Percentiles rank a stretch among this genome's conserved stretches.
Conservation (phyloP, 805 yeast genomes). For the Ogataea trehaloabstinens region DNA sequence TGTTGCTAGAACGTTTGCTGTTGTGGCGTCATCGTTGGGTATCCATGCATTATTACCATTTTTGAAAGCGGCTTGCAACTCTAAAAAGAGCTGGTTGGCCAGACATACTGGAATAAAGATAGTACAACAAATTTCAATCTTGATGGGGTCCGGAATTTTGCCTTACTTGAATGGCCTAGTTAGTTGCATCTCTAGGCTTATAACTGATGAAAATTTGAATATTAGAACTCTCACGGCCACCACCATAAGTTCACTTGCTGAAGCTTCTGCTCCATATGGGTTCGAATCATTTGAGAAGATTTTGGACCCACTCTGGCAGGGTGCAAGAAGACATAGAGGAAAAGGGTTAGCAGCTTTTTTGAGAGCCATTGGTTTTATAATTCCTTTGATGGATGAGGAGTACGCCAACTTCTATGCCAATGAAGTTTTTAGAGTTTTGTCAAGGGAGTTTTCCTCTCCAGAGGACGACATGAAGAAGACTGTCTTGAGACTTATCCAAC, state of each 20-base stretch:
- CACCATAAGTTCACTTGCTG: conserved; percentile 74
- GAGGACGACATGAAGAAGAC: conserved; percentile 85
- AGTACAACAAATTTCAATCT: conserved; percentile 69
- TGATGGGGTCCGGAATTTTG: conserved; percentile 68
- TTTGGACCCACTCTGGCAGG: conserved; percentile 78
- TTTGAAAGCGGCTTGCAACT: conserved; percentile 71
- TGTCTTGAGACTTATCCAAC: conserved; percentile 64
- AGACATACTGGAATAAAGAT: conserved; percentile 79
- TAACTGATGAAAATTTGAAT: conserved; percentile 65
- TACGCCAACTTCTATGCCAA: conserved; percentile 74
- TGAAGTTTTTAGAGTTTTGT: conserved; percentile 65
- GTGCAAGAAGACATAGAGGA: conserved; percentile 75
- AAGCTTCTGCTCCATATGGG: conserved; percentile 82
- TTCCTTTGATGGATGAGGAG: conserved; percentile 86
- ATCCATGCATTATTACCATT: conserved; percentile 72
- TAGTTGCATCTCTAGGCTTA: conserved; percentile 52
- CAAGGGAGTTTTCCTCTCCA: conserved; percentile 73
- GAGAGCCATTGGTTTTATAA: conserved; percentile 71
- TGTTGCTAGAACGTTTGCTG: conserved; percentile 78
- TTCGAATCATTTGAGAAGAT: conserved; percentile 78
- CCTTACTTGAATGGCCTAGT: conserved; percentile 72
- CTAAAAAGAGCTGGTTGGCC: conserved; percentile 77
- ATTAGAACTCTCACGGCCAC: conserved; percentile 71
- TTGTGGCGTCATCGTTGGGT: conserved; percentile 79
- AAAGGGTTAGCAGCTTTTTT: conserved; percentile 71